Percentiles rank a stretch among this genome's conserved stretches.
Evolutionary conservation across 176 grass and related monocot species (phyloP).

Genomic region (Calamus simplicifolius): DNA sequence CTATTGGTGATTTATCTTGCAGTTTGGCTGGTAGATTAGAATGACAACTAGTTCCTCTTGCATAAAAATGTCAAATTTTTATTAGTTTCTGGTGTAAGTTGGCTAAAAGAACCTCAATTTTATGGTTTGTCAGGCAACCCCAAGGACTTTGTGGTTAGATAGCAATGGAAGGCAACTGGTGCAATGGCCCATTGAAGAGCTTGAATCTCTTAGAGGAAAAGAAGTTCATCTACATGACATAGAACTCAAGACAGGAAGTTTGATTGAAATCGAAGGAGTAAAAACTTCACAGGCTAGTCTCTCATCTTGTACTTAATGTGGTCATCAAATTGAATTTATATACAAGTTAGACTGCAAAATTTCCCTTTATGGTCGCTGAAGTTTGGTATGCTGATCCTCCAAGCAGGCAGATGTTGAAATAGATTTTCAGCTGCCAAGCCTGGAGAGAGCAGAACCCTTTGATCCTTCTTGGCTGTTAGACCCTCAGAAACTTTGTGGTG

Average conservation of each 20-base stretch:
- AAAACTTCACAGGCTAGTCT: slow-evolving; percentile 48
- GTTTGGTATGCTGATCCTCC: slow-evolving; percentile 16
- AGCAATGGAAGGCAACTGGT: slow-evolving; percentile 47
- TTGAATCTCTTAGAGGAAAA: slow-evolving; percentile 51
- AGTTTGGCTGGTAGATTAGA: too few species aligned
- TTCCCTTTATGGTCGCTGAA: slow-evolving; percentile 3
- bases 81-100: too few species aligned
- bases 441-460: slow-evolving; percentile 39
- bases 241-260: slow-evolving; percentile 40
- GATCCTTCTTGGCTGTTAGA: slow-evolving; percentile 63
- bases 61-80: background rate
- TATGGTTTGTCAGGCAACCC: slow-evolving; percentile 35
- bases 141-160: slow-evolving; percentile 79
- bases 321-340: background rate
- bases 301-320: background rate
- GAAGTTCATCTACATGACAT: slow-evolving; percentile 31
- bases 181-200: slow-evolving; percentile 83
- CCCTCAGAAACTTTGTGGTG: slow-evolving; percentile 42
- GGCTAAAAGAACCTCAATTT: too few species aligned
- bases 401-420: slow-evolving; percentile 75
- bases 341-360: background rate
- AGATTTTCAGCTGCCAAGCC: slow-evolving; percentile 41
- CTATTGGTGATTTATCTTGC: too few species aligned
- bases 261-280: slow-evolving; percentile 58
- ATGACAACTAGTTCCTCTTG: background rate